Evolutionary conservation across 2,329 filamentous ascomycete species (phyloP).

Genomic region (Neurospora sp.): DNA sequence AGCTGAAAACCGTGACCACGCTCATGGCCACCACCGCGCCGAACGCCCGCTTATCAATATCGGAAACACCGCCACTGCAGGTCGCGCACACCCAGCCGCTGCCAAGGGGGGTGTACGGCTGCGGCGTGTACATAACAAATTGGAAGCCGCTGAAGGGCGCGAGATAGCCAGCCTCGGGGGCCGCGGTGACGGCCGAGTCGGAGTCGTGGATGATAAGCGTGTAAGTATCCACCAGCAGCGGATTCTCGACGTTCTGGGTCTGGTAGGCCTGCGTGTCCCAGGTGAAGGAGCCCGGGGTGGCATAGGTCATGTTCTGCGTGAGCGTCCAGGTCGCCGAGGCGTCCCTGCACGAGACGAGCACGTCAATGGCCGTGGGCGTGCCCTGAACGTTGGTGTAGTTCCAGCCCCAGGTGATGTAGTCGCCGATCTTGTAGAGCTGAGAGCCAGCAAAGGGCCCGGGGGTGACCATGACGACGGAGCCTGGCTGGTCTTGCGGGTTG

Average conservation of each 20-base stretch:
- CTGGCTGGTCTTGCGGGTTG: slow-evolving; percentile 36
- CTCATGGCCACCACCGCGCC: slow-evolving; percentile 45
- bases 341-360: slow-evolving; percentile 46
- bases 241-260: slow-evolving; percentile 32
- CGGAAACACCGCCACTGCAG: slow-evolving; percentile 43
- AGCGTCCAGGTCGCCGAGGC: slow-evolving; percentile 49
- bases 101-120: slow-evolving; percentile 39
- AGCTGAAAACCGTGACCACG: slow-evolving; percentile 46
- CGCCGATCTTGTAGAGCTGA: slow-evolving; percentile 50
- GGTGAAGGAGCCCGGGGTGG: slow-evolving; percentile 38
- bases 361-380: slow-evolving; percentile 50
- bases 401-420: slow-evolving; percentile 51
- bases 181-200: slow-evolving; percentile 38
- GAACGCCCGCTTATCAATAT: slow-evolving; percentile 37
- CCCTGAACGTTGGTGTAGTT: slow-evolving; percentile 54
- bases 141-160: slow-evolving; percentile 36
- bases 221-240: slow-evolving; percentile 45
- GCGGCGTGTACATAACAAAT: slow-evolving; percentile 49
- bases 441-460: slow-evolving; percentile 36
- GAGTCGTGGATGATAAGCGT: slow-evolving; percentile 54
- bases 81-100: slow-evolving; percentile 46
- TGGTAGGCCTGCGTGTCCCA: slow-evolving; percentile 50
- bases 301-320: slow-evolving; percentile 53
- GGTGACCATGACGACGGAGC: slow-evolving; percentile 42
- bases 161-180: slow-evolving; percentile 46